Evolutionary conservation across 2,329 filamentous ascomycete species (phyloP).

Genomic region (Cordyceps tenuipes): DNA sequence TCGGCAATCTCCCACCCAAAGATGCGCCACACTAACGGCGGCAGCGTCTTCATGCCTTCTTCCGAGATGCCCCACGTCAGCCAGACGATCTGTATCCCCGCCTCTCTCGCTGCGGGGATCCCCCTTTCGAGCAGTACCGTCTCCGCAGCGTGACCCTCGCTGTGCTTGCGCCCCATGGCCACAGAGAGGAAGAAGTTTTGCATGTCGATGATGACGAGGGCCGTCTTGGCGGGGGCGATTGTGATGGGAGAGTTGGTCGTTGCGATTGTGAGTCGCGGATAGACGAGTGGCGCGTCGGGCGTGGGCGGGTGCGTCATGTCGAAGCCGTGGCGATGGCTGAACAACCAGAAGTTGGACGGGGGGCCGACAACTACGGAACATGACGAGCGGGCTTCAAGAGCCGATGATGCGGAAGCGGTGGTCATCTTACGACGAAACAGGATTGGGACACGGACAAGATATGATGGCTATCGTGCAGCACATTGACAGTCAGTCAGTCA

Average conservation of each 20-base stretch:
- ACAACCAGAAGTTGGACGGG: constrained; percentile 12
- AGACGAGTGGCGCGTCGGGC: background rate
- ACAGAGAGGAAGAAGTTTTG: constrained; percentile 43
- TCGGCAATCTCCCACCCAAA: constrained; percentile 28
- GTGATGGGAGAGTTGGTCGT: constrained; percentile 24
- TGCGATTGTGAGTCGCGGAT: background rate
- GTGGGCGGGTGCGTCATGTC: constrained; percentile 19
- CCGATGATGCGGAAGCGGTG: background rate
- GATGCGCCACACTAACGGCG: constrained; percentile 37
- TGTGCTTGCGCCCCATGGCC: background rate
- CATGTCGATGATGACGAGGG: constrained; percentile 44
- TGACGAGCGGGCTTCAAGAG: background rate
- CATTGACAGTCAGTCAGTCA: background rate
- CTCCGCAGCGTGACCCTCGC: constrained; percentile 19
- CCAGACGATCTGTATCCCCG: constrained; percentile 34
- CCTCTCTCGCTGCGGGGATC: constrained; percentile 11
- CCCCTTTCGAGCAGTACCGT: constrained; percentile 2
- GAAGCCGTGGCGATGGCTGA: constrained; percentile 10
- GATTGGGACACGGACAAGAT: background rate
- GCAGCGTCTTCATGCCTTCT: constrained; percentile 40
- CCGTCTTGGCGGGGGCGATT: constrained; percentile 33
- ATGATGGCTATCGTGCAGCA: background rate
- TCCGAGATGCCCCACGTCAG: constrained; percentile 51
- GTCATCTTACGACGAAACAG: background rate
- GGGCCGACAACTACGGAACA: constrained; percentile 8